A percentile compares a stretch with the other conserved stretches of the same genome.
Conservation (phyloP, 257 asterid species). For the Oldenlandia corymbosa region DNA sequence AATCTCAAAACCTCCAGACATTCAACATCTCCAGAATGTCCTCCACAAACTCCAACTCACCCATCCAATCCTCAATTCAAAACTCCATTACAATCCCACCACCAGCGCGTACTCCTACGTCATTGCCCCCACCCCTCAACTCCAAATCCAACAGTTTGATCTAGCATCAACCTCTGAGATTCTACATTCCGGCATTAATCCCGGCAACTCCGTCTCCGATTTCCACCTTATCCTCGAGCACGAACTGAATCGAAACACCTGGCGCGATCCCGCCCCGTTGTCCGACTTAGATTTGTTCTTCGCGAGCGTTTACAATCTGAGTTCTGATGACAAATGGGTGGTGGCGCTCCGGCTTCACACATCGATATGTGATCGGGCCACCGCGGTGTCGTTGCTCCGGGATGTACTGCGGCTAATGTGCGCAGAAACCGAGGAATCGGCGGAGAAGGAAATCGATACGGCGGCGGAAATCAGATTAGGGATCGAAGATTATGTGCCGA, state of each 20-base stretch:
- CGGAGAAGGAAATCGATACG: background rate
- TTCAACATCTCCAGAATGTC: slow-evolving; percentile 43
- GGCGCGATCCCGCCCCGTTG: slow-evolving; percentile 40
- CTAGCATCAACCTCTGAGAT: slow-evolving; percentile 52
- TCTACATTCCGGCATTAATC: slow-evolving; percentile 27
- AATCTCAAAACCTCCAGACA: slow-evolving; percentile 43
- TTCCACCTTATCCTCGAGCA: slow-evolving; percentile 72
- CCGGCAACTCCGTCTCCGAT: slow-evolving; percentile 23
- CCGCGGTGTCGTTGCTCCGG: slow-evolving; percentile 55
- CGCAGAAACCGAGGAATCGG: slow-evolving; percentile 12
- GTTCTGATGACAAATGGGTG: slow-evolving; percentile 31
- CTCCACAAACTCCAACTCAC: slow-evolving; percentile 52
- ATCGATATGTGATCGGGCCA: slow-evolving; percentile 64
- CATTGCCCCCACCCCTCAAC: slow-evolving; percentile 37
- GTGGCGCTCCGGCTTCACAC: slow-evolving; percentile 72
- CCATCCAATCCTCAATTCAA: slow-evolving; percentile 82
- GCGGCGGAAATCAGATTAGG: slow-evolving; percentile 24
- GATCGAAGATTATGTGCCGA: slow-evolving; percentile 67
- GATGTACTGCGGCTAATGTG: slow-evolving; percentile 41
- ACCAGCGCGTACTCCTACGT: slow-evolving; percentile 49
- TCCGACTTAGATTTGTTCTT: slow-evolving; percentile 45
- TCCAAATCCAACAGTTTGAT: slow-evolving; percentile 57
- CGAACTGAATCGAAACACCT: slow-evolving; percentile 55
- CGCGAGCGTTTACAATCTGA: slow-evolving; percentile 46
- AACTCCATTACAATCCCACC: slow-evolving; percentile 39